Conservation (phyloP, 2,329 filamentous ascomycete genomes). For the Paecilomyces formosus region DNA sequence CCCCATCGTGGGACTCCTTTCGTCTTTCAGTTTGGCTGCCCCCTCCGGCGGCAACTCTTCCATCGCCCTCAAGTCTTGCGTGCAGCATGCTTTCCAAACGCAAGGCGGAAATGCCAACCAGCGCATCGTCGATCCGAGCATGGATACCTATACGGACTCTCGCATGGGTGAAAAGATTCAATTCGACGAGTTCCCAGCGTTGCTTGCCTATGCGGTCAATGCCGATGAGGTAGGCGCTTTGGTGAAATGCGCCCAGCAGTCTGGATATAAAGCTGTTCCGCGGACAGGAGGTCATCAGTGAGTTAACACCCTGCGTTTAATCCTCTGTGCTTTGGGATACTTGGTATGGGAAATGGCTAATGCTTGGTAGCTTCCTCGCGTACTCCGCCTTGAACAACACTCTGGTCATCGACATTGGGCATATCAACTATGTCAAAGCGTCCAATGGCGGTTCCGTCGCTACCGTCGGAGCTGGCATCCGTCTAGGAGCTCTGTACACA, state of each 20-base stretch:
- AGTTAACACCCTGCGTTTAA: not conserved
- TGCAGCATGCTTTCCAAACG: not conserved
- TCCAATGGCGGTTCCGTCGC: slow-evolving; percentile 20
- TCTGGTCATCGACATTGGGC: slow-evolving; percentile 10
- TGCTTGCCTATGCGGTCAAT: not conserved
- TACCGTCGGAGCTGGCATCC: slow-evolving; percentile 23
- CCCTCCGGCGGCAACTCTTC: not conserved
- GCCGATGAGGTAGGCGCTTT: not conserved
- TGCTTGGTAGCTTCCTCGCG: slow-evolving; percentile 5
- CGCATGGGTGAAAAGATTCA: not conserved
- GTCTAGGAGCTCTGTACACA: slow-evolving; percentile 23
- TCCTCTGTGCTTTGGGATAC: no score
- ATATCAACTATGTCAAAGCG: slow-evolving; percentile 19
- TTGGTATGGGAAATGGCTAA: not conserved
- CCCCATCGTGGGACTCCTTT: not conserved
- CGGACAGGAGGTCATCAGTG: not conserved
- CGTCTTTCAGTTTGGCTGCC: not conserved
- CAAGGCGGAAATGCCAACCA: not conserved
- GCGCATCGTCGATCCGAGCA: not conserved
- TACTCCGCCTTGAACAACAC: slow-evolving; percentile 10
- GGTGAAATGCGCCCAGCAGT: not conserved
- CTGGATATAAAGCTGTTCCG: not conserved
- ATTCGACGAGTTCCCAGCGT: not conserved
- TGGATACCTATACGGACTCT: not conserved
- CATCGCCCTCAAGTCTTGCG: not conserved